Conservation (phyloP, 306 rosid genomes). For the Cucurbita argyrosperma region DNA sequence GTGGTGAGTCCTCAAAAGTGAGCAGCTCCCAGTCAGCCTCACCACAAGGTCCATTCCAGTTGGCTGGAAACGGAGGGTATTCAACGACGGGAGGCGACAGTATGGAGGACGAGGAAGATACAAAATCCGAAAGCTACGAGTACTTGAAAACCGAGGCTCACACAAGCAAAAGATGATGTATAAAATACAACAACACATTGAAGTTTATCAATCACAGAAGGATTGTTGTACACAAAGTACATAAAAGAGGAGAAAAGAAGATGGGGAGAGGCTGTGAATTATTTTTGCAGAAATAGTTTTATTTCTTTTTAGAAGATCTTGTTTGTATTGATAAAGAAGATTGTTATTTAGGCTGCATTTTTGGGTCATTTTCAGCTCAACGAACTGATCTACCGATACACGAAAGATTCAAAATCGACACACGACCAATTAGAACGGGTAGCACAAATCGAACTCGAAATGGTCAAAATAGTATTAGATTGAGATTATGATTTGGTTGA, state of each 20-base stretch:
- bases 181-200: conserved; percentile 5
- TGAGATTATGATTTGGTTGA: not conserved
- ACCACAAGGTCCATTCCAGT: conserved; percentile 87
- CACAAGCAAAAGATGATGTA: conserved; percentile 35
- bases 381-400: not conserved
- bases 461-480: not conserved
- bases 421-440: too few relatives aligned
- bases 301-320: not conserved
- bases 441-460: not conserved
- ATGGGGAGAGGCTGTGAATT: not conserved
- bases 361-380: not conserved
- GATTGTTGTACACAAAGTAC: not conserved
- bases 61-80: conserved; percentile 39
- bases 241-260: not conserved
- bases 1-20: conserved; percentile 61
- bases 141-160: conserved; percentile 30
- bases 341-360: not conserved
- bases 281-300: conserved; percentile 6
- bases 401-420: not conserved
- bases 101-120: conserved; percentile 55
- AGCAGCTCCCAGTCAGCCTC: conserved; percentile 72
- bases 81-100: conserved; percentile 49
- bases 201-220: not conserved
- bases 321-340: not conserved
- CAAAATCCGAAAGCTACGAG: conserved; percentile 40